Base-by-base conservation (phyloP, 2,329 filamentous ascomycete genomes). In the Penicillium sp. region DNA sequence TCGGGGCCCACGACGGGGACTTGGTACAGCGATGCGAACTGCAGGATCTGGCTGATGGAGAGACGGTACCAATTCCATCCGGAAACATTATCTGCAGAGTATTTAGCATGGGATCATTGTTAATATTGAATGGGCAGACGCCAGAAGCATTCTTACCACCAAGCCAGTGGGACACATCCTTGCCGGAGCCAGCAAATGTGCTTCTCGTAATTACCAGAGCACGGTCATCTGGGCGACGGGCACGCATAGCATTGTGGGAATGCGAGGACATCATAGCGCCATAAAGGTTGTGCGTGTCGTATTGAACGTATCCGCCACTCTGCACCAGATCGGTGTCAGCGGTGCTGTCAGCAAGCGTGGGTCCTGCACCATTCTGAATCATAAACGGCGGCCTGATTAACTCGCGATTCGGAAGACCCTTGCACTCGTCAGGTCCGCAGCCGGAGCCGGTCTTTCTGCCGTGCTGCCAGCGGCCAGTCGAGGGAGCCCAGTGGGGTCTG, bases 201-300 rank as follows among this genome's bases (percentile, higher is more conserved):
- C 84, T 88, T 26, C 89, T 83, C 0, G 88, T 90, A 62, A 92
- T 89, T 44, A 92, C 78, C 58, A 92, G 69, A 1, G 89, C 88
- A 0, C 89, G 82, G 7, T 84, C 73, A 2, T 72, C 72, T 0
- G 89, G 87, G 0, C 88, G 82, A 14, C 55, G 49, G 26, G 55
- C 50, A 9, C 88, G 82, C 16, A 77, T 73, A 7, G 72, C 87
- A 91, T 89, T 2, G 88, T 29, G 18, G 14, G 34, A 26, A 7
- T n/a, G 26, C 3, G 43, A 16, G 1, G 14, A 70, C 74, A 70
- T 69, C 74, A 73, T 85, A n/a, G 83, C 82, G 1, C 89, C 89
- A 69, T 89, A 90, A 1, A 91, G 72, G 63, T 91, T 91, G 70
- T 92, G 89, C 0, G 85, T 88, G 62, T 92, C 89, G 66, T 89